Conservation (phyloP, 129 eudicot species). For the Glebionis coronaria region DNA sequence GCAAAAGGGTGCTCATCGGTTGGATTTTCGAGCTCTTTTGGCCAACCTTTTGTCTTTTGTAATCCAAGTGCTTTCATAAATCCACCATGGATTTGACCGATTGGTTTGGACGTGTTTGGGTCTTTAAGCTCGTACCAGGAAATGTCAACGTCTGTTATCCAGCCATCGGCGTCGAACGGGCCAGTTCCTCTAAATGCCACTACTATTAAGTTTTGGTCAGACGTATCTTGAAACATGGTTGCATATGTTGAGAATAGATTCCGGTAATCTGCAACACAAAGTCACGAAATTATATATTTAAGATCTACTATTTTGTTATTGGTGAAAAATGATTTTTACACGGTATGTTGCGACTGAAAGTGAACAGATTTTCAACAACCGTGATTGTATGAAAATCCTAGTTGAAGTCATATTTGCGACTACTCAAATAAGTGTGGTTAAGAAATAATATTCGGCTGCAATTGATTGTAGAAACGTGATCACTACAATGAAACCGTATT, state of each 20-base stretch:
- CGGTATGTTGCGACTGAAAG: no score
- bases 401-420: no score
- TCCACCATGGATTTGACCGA: constrained; percentile 66
- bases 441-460: no score
- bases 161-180: constrained; percentile 45
- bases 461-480: neutral
- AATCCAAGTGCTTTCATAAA: constrained; percentile 79
- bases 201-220: constrained; percentile 40
- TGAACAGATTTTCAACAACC: no score
- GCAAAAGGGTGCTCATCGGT: constrained; percentile 38
- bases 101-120: constrained; percentile 12
- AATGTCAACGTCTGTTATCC: constrained; percentile 63
- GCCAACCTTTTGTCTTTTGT: constrained; percentile 60
- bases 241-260: constrained; percentile 48
- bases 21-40: constrained; percentile 44
- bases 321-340: no score
- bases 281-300: neutral
- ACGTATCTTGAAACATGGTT: constrained; percentile 49
- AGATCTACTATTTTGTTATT: neutral
- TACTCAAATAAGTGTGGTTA: no score
- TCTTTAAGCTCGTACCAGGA: constrained; percentile 62
- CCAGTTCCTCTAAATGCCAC: constrained; percentile 72
- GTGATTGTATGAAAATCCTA: no score
- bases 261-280: constrained; percentile 41
- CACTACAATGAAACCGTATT: neutral